Evolutionary conservation across 2,329 filamentous ascomycete genomes (phyloP), one percentile per base, ranked within the genome.

Genomic region (Trichoderma breve): DNA sequence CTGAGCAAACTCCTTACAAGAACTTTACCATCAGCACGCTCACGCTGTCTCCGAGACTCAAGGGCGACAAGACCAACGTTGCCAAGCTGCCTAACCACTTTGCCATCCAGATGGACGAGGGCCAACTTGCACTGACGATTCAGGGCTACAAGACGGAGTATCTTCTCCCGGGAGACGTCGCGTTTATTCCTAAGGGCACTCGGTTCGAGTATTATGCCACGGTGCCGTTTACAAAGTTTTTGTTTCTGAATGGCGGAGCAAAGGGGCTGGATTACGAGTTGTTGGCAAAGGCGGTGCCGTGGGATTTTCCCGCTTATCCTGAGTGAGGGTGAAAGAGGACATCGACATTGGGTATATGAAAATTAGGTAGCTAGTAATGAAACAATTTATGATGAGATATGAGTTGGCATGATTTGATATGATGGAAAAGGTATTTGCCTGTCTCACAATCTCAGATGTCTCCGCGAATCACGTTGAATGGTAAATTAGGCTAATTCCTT

Each of bases 31-130:
- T 76, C 61, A 73, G 75, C 51, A 76, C 75, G 15, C 73, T 76
- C 58, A 76, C 71, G 60, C 47, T 76, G 60, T 74, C 74, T 3
- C 62, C 65, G 12, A 72, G 64, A 36, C 72, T 73, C 1, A 55
- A 72, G 21, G 74, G 74, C 24, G 70, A 75, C 61, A 73, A 71
- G 4, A 43, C 71, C 1, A 51, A 71, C 6, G 39, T 30, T 3
- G 74, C 71, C 2, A 74, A 39, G 18, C 68, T 74, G 64, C 66
- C 71, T 1, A 61, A 75, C 53, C 74, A 74, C 47, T 73, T 77
- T 36, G 76, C 74, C 15, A 72, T 79, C 53, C 77, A 78, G 73
- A 71, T 79, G 61, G 76, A 77, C 65, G 77, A 79, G 60, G 76
- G 77, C 3, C 74, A 76, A 66, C 74, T 78, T 18, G 72, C 69